phyloP scores from a whole-genome alignment of 1,139 yeast genomes.

The Pichia sp. region DNA sequence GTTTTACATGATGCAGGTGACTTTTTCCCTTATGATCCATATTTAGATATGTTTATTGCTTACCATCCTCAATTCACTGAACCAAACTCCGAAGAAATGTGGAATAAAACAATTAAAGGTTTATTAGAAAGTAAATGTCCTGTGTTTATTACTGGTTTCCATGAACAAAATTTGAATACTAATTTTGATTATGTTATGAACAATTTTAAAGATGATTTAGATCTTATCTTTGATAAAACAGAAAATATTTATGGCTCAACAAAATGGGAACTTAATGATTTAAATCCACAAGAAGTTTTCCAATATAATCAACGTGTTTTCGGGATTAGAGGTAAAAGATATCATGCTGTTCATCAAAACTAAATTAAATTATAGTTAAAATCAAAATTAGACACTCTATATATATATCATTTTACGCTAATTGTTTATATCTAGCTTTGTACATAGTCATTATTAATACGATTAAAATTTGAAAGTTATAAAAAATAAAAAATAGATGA shows the following conservation, averaged over 20 bases:
- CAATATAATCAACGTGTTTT: conserved; percentile 85
- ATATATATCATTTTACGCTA: neutral
- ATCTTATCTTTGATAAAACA: conserved; percentile 69
- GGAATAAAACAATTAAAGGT: conserved; percentile 82
- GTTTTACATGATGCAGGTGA: conserved; percentile 87
- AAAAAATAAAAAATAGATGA: too few species aligned
- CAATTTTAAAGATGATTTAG: conserved; percentile 69
- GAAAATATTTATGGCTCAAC: conserved; percentile 76
- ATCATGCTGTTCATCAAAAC: conserved; percentile 59
- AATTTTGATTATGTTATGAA: conserved; percentile 68
- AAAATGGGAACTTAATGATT: conserved; percentile 89
- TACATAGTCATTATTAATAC: conserved; percentile 4
- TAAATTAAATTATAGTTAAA: neutral
- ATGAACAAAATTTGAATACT: conserved; percentile 59
- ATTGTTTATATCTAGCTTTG: conserved; percentile 2
- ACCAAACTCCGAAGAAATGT: conserved; percentile 68
- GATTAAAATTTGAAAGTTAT: too few species aligned
- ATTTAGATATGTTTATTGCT: conserved; percentile 81
- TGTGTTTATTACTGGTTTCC: conserved; percentile 84
- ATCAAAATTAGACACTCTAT: neutral
- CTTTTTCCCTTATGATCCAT: conserved; percentile 96
- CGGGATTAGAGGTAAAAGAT: conserved; percentile 93
- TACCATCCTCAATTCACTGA: conserved; percentile 95
- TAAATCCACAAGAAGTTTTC: conserved; percentile 86
- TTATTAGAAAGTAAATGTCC: conserved; percentile 90